Evolutionary conservation across 805 yeast species (phyloP), one percentile per base, ranked within the genome.

Genomic region (Myxozyma kluyveri): DNA sequence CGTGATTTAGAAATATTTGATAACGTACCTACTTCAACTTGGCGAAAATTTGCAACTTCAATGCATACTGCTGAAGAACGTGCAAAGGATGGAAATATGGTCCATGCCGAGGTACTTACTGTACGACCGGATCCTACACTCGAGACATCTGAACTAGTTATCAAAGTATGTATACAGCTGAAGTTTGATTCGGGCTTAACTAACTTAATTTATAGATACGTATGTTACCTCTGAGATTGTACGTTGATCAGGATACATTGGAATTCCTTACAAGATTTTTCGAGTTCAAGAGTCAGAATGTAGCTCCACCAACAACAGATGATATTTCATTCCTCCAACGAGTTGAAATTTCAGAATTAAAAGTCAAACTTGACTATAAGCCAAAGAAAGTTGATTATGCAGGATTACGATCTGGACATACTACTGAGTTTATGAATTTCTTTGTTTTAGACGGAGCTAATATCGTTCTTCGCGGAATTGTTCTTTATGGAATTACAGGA

Each of bases 161-260:
- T 88, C 42, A 69, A 74, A 23, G 72, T 82, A 0, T 64, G 74
- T 23, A 9, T 42, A 40, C 21, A 18, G 23, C 5, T 52, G 44
- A 2, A 35, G 41, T 12, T 24, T 50, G 18, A 46, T 41, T 5
- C 21, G 7, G 23, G 4, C 48, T 21, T 10, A 9, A 27, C 41
- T 4, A 18, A 14, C 27, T 10, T 42, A 59, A n/a, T n/a, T 21
- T 45, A 33, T 21, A 38, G 50, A 26, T 45, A 39, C 47, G 58
- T 3, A 69, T 88, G 0, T 70, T 86, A 18, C 99, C 99, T 0
- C 63, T 93, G 40, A 73, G 96, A 46, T 67, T 93, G 14, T 88
- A 88, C 65, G 81, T 93, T 40, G 98, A 93, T 67, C 99, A 93
- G 66, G 98, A 91, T 63, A 87, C 97, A 0, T 72, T 89, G 18